A percentile compares a stretch with the other conserved stretches of the same genome.
phyloP scores from a whole-genome alignment of 768 basidiomycete species.

The Mrakia blollopis region DNA sequence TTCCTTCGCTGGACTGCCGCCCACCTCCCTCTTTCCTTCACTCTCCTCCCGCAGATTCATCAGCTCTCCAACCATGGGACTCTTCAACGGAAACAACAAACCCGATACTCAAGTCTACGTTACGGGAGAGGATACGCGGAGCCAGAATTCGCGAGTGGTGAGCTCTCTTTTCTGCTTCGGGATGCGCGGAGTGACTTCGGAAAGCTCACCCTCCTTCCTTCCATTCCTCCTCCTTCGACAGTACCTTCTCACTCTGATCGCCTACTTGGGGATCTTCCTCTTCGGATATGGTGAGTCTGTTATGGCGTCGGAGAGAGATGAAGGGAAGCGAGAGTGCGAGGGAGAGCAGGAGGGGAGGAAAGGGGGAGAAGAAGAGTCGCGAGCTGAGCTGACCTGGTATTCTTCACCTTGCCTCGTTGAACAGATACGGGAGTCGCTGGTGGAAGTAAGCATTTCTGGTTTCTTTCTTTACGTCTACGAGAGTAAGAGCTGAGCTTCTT shows the following conservation, averaged over 20 bases:
- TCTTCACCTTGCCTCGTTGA: conserved; percentile 37
- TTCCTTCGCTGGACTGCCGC: conserved; percentile 16
- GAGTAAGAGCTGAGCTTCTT: not conserved
- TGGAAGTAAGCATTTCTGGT: conserved; percentile 63
- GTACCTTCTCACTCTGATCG: conserved; percentile 60
- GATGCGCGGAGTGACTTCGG: not conserved
- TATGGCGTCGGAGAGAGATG: not conserved
- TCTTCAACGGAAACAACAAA: not conserved
- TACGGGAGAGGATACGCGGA: conserved; percentile 5
- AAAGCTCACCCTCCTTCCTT: not conserved
- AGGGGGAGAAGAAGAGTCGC: not conserved
- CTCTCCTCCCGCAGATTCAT: too few species aligned
- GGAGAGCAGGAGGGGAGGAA: too few species aligned
- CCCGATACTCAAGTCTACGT: conserved; percentile 24
- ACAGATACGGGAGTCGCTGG: conserved; percentile 57
- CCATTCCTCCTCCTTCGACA: not conserved
- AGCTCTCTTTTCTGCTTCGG: not conserved
- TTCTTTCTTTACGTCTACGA: too few species aligned
- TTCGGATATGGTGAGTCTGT: conserved; percentile 63
- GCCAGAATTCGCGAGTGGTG: conserved; percentile 18
- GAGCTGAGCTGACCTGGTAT: not conserved
- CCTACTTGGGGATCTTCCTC: conserved; percentile 73
- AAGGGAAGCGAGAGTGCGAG: not conserved
- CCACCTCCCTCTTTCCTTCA: not conserved
- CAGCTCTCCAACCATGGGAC: too few species aligned